Conservation (phyloP, 1,284 basidiomycete genomes). For the Mycocalia duriaeana region DNA sequence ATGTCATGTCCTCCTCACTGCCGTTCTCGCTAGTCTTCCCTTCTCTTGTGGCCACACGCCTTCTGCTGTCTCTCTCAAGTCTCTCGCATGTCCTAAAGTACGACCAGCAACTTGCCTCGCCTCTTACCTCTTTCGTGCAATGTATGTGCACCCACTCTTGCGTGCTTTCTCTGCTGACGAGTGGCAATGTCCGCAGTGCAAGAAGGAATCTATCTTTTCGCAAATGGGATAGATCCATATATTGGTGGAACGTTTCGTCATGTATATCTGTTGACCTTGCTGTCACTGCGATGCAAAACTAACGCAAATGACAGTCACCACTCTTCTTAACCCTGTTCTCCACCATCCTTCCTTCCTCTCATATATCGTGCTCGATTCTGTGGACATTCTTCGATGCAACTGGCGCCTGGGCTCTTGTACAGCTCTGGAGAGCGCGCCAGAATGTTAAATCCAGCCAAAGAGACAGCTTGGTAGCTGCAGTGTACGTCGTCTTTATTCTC, state of each 20-base stretch:
- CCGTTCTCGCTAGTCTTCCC: slow-evolving; percentile 22
- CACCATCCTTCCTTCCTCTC: slow-evolving; percentile 53
- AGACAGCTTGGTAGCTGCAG: slow-evolving; percentile 53
- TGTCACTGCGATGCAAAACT: background rate
- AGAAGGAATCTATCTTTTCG: slow-evolving; percentile 80
- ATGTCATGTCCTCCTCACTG: slow-evolving; percentile 5
- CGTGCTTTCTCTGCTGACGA: too few species aligned
- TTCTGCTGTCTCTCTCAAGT: slow-evolving; percentile 46
- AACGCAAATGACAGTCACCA: slow-evolving; percentile 58
- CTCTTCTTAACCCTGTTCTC: slow-evolving; percentile 76
- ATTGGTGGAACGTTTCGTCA: slow-evolving; percentile 81
- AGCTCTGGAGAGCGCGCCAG: slow-evolving; percentile 62
- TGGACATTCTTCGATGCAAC: slow-evolving; percentile 72
- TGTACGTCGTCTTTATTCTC: slow-evolving; percentile 43
- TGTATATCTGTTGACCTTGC: slow-evolving; percentile 34
- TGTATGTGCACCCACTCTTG: slow-evolving; percentile 21
- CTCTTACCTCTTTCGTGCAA: slow-evolving; percentile 69
- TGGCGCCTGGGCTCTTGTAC: slow-evolving; percentile 62
- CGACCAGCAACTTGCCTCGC: slow-evolving; percentile 77
- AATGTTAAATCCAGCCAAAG: slow-evolving; percentile 40
- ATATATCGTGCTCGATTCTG: slow-evolving; percentile 44
- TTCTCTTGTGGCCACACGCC: slow-evolving; percentile 38
- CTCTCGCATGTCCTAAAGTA: slow-evolving; percentile 45
- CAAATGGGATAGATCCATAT: slow-evolving; percentile 77
- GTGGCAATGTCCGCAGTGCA: slow-evolving; percentile 51